These are phyloP conservation scores for Stygiomarasmius scandens DNA, from an alignment of 1,284 basidiomycete genomes.

Conservation along the genomic window DNA sequence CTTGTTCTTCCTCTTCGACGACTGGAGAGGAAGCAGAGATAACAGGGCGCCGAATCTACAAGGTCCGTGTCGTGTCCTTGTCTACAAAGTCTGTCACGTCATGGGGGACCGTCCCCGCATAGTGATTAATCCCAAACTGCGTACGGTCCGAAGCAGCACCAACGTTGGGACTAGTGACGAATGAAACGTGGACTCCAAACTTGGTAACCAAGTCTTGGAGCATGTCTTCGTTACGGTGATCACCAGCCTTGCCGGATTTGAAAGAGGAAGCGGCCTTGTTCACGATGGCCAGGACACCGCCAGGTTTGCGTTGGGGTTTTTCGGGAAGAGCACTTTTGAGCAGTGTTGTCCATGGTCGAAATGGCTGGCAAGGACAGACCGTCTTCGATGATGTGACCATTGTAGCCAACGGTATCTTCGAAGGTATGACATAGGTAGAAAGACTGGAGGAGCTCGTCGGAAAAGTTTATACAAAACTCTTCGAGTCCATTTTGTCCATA, in stretches of 20 bases:
- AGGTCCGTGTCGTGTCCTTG: conserved; percentile 80
- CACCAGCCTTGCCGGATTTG: conserved; percentile 77
- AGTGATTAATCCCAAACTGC: too few species aligned
- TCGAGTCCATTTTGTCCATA: too few species aligned
- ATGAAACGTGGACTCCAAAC: conserved; percentile 81
- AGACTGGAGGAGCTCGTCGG: too few species aligned
- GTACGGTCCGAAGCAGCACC: conserved; percentile 45
- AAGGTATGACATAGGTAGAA: too few species aligned
- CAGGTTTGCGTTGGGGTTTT: too few species aligned
- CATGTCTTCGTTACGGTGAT: conserved; percentile 78
- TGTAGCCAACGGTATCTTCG: too few species aligned
- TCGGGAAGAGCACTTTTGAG: conserved; percentile 80
- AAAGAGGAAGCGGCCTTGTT: conserved; percentile 72
- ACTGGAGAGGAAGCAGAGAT: conserved; percentile 24
- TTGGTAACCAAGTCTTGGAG: too few species aligned
- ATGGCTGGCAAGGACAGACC: conserved; percentile 72
- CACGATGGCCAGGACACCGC: conserved; percentile 77
- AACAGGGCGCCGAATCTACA: conserved; percentile 65
- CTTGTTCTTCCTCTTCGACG: conserved; percentile 38
- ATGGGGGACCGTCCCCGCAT: too few species aligned
- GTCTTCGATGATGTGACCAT: conserved; percentile 64
- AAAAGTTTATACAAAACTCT: too few species aligned
- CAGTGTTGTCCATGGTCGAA: conserved; percentile 80
- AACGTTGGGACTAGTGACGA: conserved; percentile 55
- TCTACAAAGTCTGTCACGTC: conserved; percentile 77